A percentile compares a stretch with the other conserved stretches of the same genome.
Conservation (phyloP, 495 filamentous ascomycete genomes). For the Podospora comata region DNA sequence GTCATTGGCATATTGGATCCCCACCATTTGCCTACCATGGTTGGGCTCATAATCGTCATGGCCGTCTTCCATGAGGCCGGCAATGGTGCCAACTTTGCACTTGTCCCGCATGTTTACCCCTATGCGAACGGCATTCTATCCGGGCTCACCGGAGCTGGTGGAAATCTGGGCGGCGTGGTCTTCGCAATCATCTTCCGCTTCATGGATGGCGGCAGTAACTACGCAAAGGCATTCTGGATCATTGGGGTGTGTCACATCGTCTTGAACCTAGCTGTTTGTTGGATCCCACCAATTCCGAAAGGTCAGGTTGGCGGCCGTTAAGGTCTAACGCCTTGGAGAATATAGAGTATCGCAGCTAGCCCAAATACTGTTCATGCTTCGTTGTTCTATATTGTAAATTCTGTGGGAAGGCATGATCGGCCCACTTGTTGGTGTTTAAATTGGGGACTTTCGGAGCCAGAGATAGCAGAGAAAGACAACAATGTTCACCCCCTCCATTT, state of each 20-base stretch:
- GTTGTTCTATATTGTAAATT: too few species aligned
- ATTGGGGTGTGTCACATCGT: conserved; percentile 68
- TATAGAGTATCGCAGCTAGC: too few species aligned
- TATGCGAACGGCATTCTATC: conserved; percentile 65
- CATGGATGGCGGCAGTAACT: conserved; percentile 55
- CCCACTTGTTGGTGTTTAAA: too few species aligned
- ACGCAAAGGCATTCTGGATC: conserved; percentile 70
- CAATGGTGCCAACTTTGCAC: conserved; percentile 82
- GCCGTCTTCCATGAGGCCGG: conserved; percentile 80
- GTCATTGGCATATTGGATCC: conserved; percentile 67
- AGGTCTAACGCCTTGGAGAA: too few species aligned
- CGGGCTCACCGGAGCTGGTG: conserved; percentile 71
- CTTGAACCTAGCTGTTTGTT: conserved; percentile 61
- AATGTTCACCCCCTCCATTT: too few species aligned
- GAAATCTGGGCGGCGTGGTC: conserved; percentile 81
- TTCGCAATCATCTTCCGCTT: conserved; percentile 87
- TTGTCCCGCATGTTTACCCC: conserved; percentile 82
- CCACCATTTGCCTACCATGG: conserved; percentile 59
- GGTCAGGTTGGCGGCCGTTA: conserved; percentile 29
- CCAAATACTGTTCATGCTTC: too few species aligned
- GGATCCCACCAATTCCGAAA: conserved; percentile 69
- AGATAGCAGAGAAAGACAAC: too few species aligned
- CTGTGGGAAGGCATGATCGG: too few species aligned
- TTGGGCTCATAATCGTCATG: conserved; percentile 69
- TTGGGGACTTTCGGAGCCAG: too few species aligned